Percentiles rank a stretch among this genome's conserved stretches.
phyloP scores from a whole-genome alignment of 2,329 filamentous ascomycete species.

The Clonostachys rosea region DNA sequence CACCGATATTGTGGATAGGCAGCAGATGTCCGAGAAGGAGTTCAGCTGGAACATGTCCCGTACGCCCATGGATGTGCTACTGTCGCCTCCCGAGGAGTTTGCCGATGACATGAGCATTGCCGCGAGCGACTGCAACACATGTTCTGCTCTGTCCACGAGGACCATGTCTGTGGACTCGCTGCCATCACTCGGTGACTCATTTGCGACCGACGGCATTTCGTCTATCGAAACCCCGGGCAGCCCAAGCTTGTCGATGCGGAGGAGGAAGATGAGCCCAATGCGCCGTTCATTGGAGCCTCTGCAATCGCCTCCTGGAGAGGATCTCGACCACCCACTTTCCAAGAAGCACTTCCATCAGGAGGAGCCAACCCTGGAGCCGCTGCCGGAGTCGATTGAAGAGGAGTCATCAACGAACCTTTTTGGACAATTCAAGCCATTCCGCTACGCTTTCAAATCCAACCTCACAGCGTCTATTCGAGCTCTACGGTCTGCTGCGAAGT shows the following conservation, averaged over 20 bases:
- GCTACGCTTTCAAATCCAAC: conserved; percentile 63
- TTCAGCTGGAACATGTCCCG: conserved; percentile 48
- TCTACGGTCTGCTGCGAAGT: conserved; percentile 58
- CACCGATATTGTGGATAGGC: conserved; percentile 49
- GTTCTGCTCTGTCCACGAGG: conserved; percentile 47
- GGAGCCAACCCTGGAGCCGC: neutral
- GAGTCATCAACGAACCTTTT: conserved; percentile 17
- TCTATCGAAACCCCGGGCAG: conserved; percentile 45
- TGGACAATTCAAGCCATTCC: conserved; percentile 41
- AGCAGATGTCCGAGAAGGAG: conserved; percentile 53
- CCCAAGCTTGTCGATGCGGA: conserved; percentile 21
- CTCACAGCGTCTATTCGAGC: conserved; percentile 63
- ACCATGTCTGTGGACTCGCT: conserved; percentile 58
- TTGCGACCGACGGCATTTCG: conserved; percentile 41
- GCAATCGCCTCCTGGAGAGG: conserved; percentile 47
- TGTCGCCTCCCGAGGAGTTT: conserved; percentile 56
- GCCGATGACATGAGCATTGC: conserved; percentile 41
- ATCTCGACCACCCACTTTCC: conserved; percentile 47
- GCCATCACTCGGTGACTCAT: conserved; percentile 53
- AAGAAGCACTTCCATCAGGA: neutral
- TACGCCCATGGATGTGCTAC: conserved; percentile 53
- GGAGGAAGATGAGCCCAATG: conserved; percentile 28
- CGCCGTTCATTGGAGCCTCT: conserved; percentile 49
- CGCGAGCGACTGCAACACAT: conserved; percentile 45
- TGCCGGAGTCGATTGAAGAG: neutral